These are phyloP conservation scores for Monosporascus cannonballus DNA, from an alignment of 2,329 filamentous ascomycete genomes.

Conservation along the genomic window DNA sequence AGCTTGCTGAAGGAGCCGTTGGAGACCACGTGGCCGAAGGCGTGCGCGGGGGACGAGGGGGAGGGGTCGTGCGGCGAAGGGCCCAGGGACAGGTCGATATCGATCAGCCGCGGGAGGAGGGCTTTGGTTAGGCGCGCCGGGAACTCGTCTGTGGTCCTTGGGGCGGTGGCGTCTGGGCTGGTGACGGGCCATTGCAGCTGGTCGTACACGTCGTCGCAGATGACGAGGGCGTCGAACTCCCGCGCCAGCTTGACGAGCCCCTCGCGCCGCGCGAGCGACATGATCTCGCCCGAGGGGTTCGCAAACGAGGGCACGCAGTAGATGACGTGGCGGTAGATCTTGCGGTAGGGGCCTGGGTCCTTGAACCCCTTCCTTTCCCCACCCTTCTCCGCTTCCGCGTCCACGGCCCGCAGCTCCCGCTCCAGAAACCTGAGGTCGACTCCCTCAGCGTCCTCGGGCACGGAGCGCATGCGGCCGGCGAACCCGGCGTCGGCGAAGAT, in stretches of 20 bases:
- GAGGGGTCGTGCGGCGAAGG: conserved; percentile 31
- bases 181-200: conserved; percentile 69
- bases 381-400: conserved; percentile 1
- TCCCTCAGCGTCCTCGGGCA: conserved; percentile 74
- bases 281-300: conserved; percentile 81
- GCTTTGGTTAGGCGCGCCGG: conserved; percentile 26
- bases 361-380: conserved; percentile 44
- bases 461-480: conserved; percentile 55
- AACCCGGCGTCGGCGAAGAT: conserved; percentile 82
- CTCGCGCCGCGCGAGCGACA: conserved; percentile 62
- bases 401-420: conserved; percentile 7
- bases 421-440: conserved; percentile 50
- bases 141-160: background rate
- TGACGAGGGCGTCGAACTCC: conserved; percentile 71
- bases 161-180: background rate
- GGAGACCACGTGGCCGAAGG: conserved; percentile 73
- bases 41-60: conserved; percentile 9
- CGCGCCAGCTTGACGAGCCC: conserved; percentile 71
- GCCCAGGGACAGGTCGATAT: conserved; percentile 67
- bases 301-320: conserved; percentile 85
- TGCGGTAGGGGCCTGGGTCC: conserved; percentile 50
- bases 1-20: conserved; percentile 93
- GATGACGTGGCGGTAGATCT: conserved; percentile 81
- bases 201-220: conserved; percentile 93
- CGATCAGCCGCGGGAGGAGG: conserved; percentile 69